A percentile compares a stretch with the other conserved stretches of the same genome.
These are phyloP conservation scores for Claviceps sp. DNA, from an alignment of 2,329 filamentous ascomycete species.

Conservation along the genomic window DNA sequence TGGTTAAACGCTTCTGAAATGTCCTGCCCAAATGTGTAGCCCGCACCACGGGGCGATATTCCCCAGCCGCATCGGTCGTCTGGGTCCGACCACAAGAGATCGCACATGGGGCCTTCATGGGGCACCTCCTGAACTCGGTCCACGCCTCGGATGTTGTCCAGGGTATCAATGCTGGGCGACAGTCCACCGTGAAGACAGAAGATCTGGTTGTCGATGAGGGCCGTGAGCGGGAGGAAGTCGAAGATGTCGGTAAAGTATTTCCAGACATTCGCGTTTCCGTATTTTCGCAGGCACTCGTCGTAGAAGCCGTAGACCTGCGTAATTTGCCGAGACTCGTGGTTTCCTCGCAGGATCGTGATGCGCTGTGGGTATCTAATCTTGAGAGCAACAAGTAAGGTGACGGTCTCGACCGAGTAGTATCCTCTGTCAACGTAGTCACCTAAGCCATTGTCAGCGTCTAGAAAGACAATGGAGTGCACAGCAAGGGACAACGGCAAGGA, in stretches of 20 bases:
- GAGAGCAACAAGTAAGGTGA: constrained; percentile 87
- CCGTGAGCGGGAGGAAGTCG: constrained; percentile 93
- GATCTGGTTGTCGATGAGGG: constrained; percentile 97
- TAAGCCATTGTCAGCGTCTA: constrained; percentile 21
- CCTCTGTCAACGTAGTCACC: constrained; percentile 97
- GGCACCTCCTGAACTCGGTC: constrained; percentile 98
- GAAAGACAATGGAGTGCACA: no score
- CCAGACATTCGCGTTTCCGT: constrained; percentile 98
- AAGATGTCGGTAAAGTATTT: constrained; percentile 99
- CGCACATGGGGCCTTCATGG: constrained; percentile 96
- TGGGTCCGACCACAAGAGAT: constrained; percentile 94
- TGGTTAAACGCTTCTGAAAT: constrained; percentile 99
- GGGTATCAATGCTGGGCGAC: constrained; percentile 87
- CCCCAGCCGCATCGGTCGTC: constrained; percentile 96
- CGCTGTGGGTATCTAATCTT: constrained; percentile 97
- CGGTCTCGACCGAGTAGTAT: constrained; percentile 97
- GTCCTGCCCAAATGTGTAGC: constrained; percentile 92
- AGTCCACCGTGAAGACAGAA: constrained; percentile 96
- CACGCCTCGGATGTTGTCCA: constrained; percentile 88
- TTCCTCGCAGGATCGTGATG: constrained; percentile 96
- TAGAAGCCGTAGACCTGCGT: constrained; percentile 99
- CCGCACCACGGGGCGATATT: constrained; percentile 85
- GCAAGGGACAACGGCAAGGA: not conserved
- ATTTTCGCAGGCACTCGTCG: constrained; percentile 96
- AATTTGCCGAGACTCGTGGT: constrained; percentile 98